A percentile compares a stretch with the other conserved stretches of the same genome.
These are phyloP conservation scores for Lumnitzera racemosa DNA, from an alignment of 345 rosid species.

Conservation along the genomic window DNA sequence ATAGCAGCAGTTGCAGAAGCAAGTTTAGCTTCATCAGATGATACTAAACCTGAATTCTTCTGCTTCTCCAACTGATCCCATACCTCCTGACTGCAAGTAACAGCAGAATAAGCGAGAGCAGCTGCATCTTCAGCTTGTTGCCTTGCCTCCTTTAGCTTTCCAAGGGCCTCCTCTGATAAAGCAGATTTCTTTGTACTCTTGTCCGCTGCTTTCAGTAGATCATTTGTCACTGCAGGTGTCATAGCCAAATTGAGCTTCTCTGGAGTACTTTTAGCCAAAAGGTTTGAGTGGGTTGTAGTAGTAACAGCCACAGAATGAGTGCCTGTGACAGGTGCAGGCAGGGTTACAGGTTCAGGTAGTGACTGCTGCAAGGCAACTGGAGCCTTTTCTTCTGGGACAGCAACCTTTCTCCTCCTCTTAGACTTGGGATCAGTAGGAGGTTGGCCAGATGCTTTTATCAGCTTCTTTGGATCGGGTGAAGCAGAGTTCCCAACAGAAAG, in stretches of 20 bases:
- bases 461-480: slow-evolving; percentile 35
- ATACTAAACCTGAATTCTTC: slow-evolving; percentile 39
- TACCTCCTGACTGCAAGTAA: slow-evolving; percentile 52
- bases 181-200: slow-evolving; percentile 28
- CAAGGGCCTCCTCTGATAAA: slow-evolving; percentile 56
- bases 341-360: slow-evolving; percentile 39
- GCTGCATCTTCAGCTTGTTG: slow-evolving; percentile 83
- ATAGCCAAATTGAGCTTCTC: slow-evolving; percentile 36
- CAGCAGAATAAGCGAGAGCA: slow-evolving; percentile 69
- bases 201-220: slow-evolving; percentile 29
- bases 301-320: slow-evolving; percentile 32
- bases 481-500: slow-evolving; percentile 36
- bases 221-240: slow-evolving; percentile 29
- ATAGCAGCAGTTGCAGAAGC: slow-evolving; percentile 84
- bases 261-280: slow-evolving; percentile 26
- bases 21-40: slow-evolving; percentile 59
- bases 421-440: slow-evolving; percentile 50
- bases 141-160: slow-evolving; percentile 61
- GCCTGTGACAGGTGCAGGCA: slow-evolving; percentile 20
- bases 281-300: slow-evolving; percentile 25
- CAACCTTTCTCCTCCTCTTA: slow-evolving; percentile 71
- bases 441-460: slow-evolving; percentile 34
- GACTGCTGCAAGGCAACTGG: slow-evolving; percentile 18
- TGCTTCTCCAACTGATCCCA: slow-evolving; percentile 73
- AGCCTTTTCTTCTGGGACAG: slow-evolving; percentile 36